Evolutionary conservation across 139 green algal genomes (phyloP), one percentile per base, ranked within the genome.

Genomic region (Closterium sp.): DNA sequence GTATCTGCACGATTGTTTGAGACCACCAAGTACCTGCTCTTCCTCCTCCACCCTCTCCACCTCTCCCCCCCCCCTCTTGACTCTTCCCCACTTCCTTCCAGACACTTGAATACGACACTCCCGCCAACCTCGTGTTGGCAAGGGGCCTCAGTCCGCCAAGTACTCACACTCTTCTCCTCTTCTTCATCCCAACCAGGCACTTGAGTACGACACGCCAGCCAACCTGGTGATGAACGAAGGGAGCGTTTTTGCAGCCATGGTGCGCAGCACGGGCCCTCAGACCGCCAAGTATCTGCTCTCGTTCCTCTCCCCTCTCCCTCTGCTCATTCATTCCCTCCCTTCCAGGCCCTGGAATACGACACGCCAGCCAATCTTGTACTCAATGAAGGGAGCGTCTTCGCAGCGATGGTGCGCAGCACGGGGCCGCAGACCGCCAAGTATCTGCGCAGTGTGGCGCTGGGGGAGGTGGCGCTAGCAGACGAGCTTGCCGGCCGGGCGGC

Each of bases 61-160:
- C 34, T 42, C 34, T 6, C 3, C 3, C 32, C 32, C 3, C 3
- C 91, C 97, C 97, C 2, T 38, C 3, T 38, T 38, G n/a, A n/a
- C n/a, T n/a, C n/a, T n/a, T 86, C 1, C 88, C 11, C 9, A n/a
- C 17, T 42, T 9, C 38, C 21, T 86, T 29, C 29, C 88, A 90
- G 86, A 90, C 32, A 2, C 28, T 95, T 30, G 93, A 95, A 32
- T 95, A 92, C 86, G 93, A 95, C n/a, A 94, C 93, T 24, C 85
- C 93, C 1, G 11, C 10, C 11, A 88, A 70, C 21, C 91, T 95
- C 1, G 22, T 95, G 22, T 24, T 29, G 88, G 70, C 73, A 94
- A 89, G 86, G 90, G 92, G 4, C 13, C 92, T n/a, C 62, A 85
- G 19, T 93, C 94, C 70, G 92, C 92, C 27, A 42, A 90, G 28